Percentiles rank a stretch among this genome's conserved stretches.
phyloP scores from a whole-genome alignment of 2,329 filamentous ascomycete genomes.

The Beauveria medogensis region DNA sequence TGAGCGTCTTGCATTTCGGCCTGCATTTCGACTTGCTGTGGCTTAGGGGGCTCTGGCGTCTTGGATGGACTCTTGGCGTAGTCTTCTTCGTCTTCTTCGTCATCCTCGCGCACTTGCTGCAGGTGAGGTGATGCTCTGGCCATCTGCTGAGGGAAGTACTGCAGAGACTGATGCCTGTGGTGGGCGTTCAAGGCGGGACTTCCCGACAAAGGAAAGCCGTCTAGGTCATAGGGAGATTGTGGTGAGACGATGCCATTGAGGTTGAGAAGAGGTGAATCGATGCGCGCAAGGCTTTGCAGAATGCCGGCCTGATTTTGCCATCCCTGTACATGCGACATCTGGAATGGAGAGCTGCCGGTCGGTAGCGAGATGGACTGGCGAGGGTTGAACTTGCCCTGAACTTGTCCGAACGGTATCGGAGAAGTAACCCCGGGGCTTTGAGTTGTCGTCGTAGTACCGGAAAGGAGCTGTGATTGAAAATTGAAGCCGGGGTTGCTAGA shows the following conservation, averaged over 20 bases:
- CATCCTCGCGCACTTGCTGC: conserved; percentile 66
- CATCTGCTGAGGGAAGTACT: conserved; percentile 49
- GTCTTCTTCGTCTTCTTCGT: conserved; percentile 45
- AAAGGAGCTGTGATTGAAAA: conserved; percentile 52
- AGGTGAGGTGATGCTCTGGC: conserved; percentile 52
- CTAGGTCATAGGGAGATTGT: conserved; percentile 52
- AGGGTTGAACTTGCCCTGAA: conserved; percentile 54
- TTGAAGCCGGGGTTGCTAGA: conserved; percentile 59
- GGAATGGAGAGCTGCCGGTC: conserved; percentile 57
- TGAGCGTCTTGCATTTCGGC: conserved; percentile 80
- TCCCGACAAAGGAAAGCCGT: conserved; percentile 36
- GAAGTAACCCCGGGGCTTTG: conserved; percentile 61
- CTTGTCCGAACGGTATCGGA: conserved; percentile 59
- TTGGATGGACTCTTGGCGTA: conserved; percentile 43
- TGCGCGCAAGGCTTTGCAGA: conserved; percentile 44
- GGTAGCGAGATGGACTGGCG: conserved; percentile 65
- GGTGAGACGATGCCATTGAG: conserved; percentile 54
- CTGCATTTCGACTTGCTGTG: conserved; percentile 63
- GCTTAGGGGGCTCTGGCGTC: conserved; percentile 41
- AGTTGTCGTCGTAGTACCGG: conserved; percentile 50
- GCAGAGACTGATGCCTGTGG: conserved; percentile 51
- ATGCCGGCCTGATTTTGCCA: conserved; percentile 52
- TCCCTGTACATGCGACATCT: conserved; percentile 50
- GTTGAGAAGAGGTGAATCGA: conserved; percentile 57
- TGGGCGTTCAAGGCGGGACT: conserved; percentile 38